These are phyloP conservation scores for Setomelanomma holmii DNA, from an alignment of 2,329 filamentous ascomycete genomes.

Conservation along the genomic window DNA sequence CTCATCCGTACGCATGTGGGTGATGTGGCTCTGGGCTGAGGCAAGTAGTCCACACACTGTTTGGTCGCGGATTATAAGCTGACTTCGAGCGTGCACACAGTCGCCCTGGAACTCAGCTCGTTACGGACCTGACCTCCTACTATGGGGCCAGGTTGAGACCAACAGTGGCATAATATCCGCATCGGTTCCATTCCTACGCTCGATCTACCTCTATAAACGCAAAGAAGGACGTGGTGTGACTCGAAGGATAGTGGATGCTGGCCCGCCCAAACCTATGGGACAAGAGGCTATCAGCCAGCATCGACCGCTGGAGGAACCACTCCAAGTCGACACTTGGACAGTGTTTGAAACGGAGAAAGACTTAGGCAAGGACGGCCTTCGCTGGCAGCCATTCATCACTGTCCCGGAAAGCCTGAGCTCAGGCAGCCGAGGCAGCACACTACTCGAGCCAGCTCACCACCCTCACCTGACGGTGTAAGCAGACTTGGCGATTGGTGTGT, in stretches of 20 bases:
- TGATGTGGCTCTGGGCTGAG: constrained; percentile 45
- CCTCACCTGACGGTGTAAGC: constrained; percentile 26
- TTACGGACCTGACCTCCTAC: constrained; percentile 44
- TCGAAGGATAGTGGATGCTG: constrained; percentile 17
- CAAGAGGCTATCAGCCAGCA: constrained; percentile 11
- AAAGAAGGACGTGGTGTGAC: constrained; percentile 16
- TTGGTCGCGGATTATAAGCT: neutral
- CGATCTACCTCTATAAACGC: constrained; percentile 46
- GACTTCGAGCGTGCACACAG: too few relatives aligned
- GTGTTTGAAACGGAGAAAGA: constrained; percentile 23
- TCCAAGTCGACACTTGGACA: constrained; percentile 29
- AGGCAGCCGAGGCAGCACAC: constrained; percentile 26
- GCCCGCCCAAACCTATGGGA: constrained; percentile 15
- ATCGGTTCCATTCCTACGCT: constrained; percentile 53
- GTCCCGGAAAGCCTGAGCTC: constrained; percentile 40
- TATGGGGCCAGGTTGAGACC: constrained; percentile 59
- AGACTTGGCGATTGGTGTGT: neutral
- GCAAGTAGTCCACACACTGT: constrained; percentile 2
- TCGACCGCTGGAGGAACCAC: constrained; percentile 19
- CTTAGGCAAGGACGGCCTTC: constrained; percentile 19
- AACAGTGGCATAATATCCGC: constrained; percentile 57
- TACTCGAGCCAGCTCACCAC: constrained; percentile 18
- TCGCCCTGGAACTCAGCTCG: constrained; percentile 26
- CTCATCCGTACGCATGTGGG: constrained; percentile 46
- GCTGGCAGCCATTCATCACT: constrained; percentile 45